phyloP scores from a whole-genome alignment of 768 basidiomycete species.

The Coprinopsis marcescibilis region DNA sequence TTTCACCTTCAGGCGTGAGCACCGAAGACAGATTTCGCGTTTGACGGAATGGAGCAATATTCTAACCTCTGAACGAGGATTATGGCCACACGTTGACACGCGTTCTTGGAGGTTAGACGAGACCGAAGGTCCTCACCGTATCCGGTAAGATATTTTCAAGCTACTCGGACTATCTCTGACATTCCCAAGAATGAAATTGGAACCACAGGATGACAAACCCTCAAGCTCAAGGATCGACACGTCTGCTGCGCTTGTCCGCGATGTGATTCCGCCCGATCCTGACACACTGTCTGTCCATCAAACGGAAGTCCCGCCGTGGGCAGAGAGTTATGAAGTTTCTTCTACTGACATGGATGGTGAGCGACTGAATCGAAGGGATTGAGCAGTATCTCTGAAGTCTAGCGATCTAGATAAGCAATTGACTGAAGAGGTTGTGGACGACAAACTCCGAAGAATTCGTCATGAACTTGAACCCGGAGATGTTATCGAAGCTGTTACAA shows the following conservation, averaged over 20 bases:
- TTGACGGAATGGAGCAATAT: slow-evolving; percentile 57
- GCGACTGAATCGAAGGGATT: slow-evolving; percentile 1
- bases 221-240: slow-evolving; percentile 43
- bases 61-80: slow-evolving; percentile 69
- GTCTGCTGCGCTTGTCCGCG: slow-evolving; percentile 36
- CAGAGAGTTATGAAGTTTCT: slow-evolving; percentile 64
- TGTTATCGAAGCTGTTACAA: slow-evolving; percentile 80
- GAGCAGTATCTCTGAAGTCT: not conserved
- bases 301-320: slow-evolving; percentile 67
- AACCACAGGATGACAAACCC: slow-evolving; percentile 49
- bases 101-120: slow-evolving; percentile 79
- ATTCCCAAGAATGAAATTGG: slow-evolving; percentile 63
- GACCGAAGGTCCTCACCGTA: slow-evolving; percentile 85
- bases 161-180: not conserved
- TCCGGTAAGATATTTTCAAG: slow-evolving; percentile 46
- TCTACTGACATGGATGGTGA: slow-evolving; percentile 58
- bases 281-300: slow-evolving; percentile 46
- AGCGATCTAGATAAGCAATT: slow-evolving; percentile 45
- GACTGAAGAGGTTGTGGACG: slow-evolving; percentile 76
- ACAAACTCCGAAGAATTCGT: slow-evolving; percentile 82
- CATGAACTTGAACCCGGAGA: slow-evolving; percentile 88
- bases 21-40: slow-evolving; percentile 59
- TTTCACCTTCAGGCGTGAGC: slow-evolving; percentile 66
- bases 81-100: slow-evolving; percentile 62
- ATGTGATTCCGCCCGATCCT: slow-evolving; percentile 45